Percentiles rank a stretch among this genome's conserved stretches.
phyloP scores from a whole-genome alignment of 192 early-diverging fungal species.

The Umbelopsis sp. region DNA sequence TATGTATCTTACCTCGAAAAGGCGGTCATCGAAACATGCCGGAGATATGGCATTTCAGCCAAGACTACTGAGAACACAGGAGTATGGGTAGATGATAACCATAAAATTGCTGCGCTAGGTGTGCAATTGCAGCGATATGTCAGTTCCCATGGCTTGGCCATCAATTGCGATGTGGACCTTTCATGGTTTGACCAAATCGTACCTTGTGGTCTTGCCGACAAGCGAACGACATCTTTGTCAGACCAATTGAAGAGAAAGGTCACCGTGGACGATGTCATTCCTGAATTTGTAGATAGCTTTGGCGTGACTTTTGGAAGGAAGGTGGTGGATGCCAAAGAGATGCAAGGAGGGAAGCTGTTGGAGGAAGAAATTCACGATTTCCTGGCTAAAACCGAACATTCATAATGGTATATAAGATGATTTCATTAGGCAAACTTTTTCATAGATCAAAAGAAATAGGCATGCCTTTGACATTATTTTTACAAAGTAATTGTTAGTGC shows the following conservation, averaged over 20 bases:
- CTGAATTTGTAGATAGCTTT: constrained; percentile 44
- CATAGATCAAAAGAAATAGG: too few species aligned
- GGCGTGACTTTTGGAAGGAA: constrained; percentile 10
- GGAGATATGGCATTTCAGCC: constrained; percentile 65
- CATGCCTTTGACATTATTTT: not conserved
- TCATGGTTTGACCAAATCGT: constrained; percentile 88
- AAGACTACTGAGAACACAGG: constrained; percentile 77
- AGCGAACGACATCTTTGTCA: constrained; percentile 75
- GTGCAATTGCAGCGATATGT: constrained; percentile 87
- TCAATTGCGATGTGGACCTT: constrained; percentile 93
- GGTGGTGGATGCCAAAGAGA: not conserved
- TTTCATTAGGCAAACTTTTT: too few species aligned
- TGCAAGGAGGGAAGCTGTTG: not conserved
- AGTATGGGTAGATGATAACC: constrained; percentile 83
- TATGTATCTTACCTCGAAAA: constrained; percentile 84
- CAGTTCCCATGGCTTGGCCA: constrained; percentile 91
- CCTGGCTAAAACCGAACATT: not conserved
- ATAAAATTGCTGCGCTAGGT: constrained; percentile 93
- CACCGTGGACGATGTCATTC: constrained; percentile 55
- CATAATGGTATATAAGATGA: not conserved
- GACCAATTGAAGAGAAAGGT: constrained; percentile 44
- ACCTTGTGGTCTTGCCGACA: constrained; percentile 84
- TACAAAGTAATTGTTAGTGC: not conserved
- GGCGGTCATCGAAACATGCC: constrained; percentile 75
- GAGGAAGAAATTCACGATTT: not conserved